Evolutionary conservation across 129 eudicot species (phyloP).

Genomic region (Flaveria sonorensis): DNA sequence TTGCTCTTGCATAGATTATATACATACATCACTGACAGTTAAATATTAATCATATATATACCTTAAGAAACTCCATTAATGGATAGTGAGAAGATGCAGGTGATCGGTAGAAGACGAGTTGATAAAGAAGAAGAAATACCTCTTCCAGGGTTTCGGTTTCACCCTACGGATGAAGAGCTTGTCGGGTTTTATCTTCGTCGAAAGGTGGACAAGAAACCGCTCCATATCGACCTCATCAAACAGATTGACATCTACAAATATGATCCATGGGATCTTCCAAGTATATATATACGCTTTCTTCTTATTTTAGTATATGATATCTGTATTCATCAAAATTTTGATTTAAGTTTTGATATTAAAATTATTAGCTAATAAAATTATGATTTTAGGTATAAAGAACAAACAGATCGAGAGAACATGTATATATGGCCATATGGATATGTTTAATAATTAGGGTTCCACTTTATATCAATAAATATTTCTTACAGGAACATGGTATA

Average conservation of each 20-base stretch:
- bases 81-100: slow-evolving; percentile 9
- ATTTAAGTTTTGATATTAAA: neutral
- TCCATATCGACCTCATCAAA: slow-evolving; percentile 71
- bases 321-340: neutral
- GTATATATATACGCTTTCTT: slow-evolving; percentile 42
- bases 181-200: slow-evolving; percentile 74
- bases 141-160: slow-evolving; percentile 87
- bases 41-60: neutral
- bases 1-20: slow-evolving; percentile 15
- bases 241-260: slow-evolving; percentile 87
- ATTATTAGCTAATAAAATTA: too few relatives aligned
- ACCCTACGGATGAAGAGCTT: slow-evolving; percentile 86
- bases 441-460: neutral
- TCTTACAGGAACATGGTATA: neutral
- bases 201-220: slow-evolving; percentile 70
- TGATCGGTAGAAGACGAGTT: slow-evolving; percentile 19
- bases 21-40: neutral
- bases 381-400: neutral
- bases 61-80: slow-evolving; percentile 5
- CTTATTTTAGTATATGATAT: neutral
- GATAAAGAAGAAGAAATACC: slow-evolving; percentile 45
- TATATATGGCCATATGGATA: neutral
- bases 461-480: neutral
- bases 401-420: neutral
- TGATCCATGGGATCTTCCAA: slow-evolving; percentile 95